A percentile compares a stretch with the other conserved stretches of the same genome.
Conservation (phyloP, 371 early-diverging fungal genomes). For the Apophysomyces variabilis region DNA sequence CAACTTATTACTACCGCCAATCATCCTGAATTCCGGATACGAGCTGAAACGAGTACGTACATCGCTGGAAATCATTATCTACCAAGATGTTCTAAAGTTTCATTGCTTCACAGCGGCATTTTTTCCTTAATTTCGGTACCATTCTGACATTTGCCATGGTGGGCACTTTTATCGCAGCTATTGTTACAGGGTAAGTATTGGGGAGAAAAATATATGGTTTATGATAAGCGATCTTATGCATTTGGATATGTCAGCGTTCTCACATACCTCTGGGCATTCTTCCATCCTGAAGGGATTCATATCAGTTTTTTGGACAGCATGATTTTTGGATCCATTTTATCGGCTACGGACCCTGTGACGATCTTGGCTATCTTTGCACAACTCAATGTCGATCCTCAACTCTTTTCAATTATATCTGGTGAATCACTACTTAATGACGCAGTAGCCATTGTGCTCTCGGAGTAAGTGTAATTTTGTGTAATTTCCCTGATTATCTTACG, state of each 20-base stretch:
- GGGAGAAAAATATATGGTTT: neutral
- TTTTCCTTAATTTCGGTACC: conserved; percentile 87
- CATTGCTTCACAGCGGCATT: conserved; percentile 58
- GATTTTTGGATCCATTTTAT: conserved; percentile 91
- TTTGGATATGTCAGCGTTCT: conserved; percentile 46
- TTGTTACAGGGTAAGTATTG: conserved; percentile 77
- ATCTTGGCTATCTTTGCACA: conserved; percentile 93
- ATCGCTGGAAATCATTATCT: neutral
- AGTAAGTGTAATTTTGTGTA: conserved; percentile 47
- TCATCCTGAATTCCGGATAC: conserved; percentile 94
- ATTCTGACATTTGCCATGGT: conserved; percentile 91
- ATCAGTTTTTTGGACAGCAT: conserved; percentile 87
- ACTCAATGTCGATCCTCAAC: conserved; percentile 87
- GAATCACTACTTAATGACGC: conserved; percentile 95
- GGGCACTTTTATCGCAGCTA: conserved; percentile 89
- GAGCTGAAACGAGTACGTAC: conserved; percentile 78
- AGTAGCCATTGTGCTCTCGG: conserved; percentile 93
- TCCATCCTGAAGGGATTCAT: conserved; percentile 68
- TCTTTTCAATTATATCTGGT: conserved; percentile 94
- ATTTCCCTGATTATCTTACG: neutral
- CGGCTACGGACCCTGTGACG: conserved; percentile 97
- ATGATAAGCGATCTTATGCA: neutral
- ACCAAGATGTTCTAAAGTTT: neutral
- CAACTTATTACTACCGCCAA: conserved; percentile 94
- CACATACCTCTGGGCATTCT: conserved; percentile 70